Conservation (phyloP, 2,329 filamentous ascomycete species). For the Cladosporium sphaerospermum region DNA sequence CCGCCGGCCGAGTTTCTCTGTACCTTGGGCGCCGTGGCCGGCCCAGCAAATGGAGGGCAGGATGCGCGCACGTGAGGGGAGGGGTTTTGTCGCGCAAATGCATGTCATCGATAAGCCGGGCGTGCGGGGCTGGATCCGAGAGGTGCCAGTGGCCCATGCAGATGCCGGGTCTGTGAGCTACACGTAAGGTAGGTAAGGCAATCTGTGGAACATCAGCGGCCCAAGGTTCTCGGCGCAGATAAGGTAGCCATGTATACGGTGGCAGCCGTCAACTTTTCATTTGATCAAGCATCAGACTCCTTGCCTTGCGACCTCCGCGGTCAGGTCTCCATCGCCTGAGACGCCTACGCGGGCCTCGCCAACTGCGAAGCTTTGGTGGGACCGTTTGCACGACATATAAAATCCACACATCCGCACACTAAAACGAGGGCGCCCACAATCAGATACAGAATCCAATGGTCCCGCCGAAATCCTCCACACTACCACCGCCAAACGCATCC, state of each 20-base stretch:
- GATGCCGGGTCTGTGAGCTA: too few relatives aligned
- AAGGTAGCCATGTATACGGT: too few relatives aligned
- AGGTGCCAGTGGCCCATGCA: too few relatives aligned
- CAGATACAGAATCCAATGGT: background rate
- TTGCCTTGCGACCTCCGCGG: background rate
- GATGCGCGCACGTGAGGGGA: background rate
- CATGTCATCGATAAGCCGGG: background rate
- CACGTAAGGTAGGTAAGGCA: too few relatives aligned
- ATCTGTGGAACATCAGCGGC: too few relatives aligned
- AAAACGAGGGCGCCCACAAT: constrained; percentile 1
- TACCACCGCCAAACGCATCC: background rate
- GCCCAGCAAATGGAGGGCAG: background rate
- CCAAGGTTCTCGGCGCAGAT: too few relatives aligned
- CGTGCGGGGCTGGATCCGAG: too few relatives aligned
- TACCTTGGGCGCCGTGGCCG: background rate
- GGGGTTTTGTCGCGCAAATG: background rate
- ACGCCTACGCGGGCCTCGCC: too few relatives aligned
- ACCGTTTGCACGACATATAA: constrained; percentile 3
- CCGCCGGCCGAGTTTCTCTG: background rate
- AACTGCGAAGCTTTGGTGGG: too few relatives aligned
- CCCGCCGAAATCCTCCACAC: constrained; percentile 3
- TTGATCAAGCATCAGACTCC: background rate
- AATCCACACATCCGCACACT: constrained; percentile 5
- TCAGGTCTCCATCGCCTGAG: background rate
- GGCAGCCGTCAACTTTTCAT: background rate